Base-by-base conservation (phyloP, 2,329 filamentous ascomycete genomes). In the Pseudogymnoascus sp. region DNA sequence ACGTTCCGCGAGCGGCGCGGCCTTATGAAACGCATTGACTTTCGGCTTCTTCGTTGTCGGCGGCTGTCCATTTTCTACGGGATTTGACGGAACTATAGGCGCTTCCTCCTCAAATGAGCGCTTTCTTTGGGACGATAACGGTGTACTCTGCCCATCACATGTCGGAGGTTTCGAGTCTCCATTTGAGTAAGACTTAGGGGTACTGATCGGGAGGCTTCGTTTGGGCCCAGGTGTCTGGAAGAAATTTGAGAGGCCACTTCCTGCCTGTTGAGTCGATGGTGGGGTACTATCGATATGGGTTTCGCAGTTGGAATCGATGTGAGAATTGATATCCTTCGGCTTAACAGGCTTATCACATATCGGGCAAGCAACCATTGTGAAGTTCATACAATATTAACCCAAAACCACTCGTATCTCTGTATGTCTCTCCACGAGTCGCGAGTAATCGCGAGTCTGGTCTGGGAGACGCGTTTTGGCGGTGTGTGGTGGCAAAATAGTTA, bases 1-100 rank as follows among this genome's bases (percentile, higher is more conserved):
- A 28, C 92, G 88, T 73, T 99, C 94, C 2, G 94, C 92, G 15
- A 99, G 77, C 0, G 94, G 94, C 7, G 90, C 91, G 0, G 85
- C 83, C 67, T 85, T 84, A 61, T 84, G 82, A 34, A 84, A 77
- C 0, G 80, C 79, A 69, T 76, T 82, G 23, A 78, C 82, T 74
- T 89, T 90, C 12, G 80, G 76, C 69, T 85, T 86, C 72, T 92
- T 91, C 3, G 76, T 23, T n/a, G 65, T 60, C 6, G 67, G 67
- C 26, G 65, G 65, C 41, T 66, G 64, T 33, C 7, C 41, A 19
- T 34, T 35, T 3, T 60, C 26, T 4, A 41, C 4, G 1, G 26
- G 56, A 39, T 64, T 63, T 4, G 5, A 19, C 23, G n/a, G 15
- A 12, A 57, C 19, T 2, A 9, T 15, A 9, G 35, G 18, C 5